Conservation (phyloP, 176 grass and related monocot genomes). For the Carex myosuroides region DNA sequence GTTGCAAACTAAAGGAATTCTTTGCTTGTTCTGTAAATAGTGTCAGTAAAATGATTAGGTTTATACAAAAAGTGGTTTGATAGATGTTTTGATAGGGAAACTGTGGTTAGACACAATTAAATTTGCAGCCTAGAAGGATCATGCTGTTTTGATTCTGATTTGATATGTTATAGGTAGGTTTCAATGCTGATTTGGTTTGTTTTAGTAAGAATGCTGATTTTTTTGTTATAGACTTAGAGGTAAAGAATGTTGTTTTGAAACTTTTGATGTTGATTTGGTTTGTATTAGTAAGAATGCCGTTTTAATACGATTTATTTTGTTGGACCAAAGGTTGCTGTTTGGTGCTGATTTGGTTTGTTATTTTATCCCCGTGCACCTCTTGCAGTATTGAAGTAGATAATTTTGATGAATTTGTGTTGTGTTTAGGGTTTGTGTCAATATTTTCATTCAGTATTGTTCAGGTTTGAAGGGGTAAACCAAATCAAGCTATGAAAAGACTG, state of each 20-base stretch:
- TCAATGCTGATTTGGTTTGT: background rate
- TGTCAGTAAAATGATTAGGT: slow-evolving; percentile 10
- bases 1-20: background rate
- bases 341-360: background rate
- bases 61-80: background rate
- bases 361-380: background rate
- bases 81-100: background rate
- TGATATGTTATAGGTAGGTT: background rate
- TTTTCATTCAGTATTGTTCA: background rate
- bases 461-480: background rate
- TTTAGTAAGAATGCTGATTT: background rate
- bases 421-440: background rate
- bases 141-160: background rate
- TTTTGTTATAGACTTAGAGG: background rate
- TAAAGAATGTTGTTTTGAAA: background rate
- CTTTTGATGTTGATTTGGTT: background rate
- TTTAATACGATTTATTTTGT: background rate
- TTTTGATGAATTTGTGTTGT: background rate
- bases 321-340: background rate
- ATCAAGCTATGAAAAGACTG: background rate
- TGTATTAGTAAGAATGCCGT: background rate
- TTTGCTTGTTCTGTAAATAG: slow-evolving; percentile 7
- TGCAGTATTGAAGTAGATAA: slow-evolving; percentile 2
- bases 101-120: background rate
- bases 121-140: background rate